phyloP scores from a whole-genome alignment of 257 asterid genomes.

The Nicotiana undulata region DNA sequence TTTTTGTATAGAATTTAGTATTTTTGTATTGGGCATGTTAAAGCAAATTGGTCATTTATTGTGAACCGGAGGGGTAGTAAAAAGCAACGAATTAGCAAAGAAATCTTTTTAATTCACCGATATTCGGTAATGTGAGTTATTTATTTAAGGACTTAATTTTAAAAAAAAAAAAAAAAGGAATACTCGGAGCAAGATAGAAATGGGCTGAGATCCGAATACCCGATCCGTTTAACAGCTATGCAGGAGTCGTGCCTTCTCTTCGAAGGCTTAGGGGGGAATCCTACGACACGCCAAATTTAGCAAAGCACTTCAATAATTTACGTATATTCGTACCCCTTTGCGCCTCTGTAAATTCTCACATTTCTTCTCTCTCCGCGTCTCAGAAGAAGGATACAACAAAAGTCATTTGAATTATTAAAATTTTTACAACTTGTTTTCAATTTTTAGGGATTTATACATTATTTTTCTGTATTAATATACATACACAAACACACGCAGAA shows the following conservation, averaged over 20 bases:
- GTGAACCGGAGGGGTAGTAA: too few species aligned
- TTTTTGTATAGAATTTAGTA: too few species aligned
- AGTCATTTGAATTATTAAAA: neutral
- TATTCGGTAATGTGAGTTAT: too few species aligned
- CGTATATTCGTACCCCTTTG: constrained; percentile 3
- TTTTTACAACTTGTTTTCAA: neutral
- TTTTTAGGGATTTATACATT: neutral
- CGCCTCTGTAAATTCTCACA: neutral
- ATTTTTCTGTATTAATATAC: neutral
- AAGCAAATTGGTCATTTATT: too few species aligned
- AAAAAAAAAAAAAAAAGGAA: too few species aligned
- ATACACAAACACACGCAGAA: neutral
- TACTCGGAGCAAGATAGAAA: neutral
- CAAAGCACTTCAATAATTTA: neutral
- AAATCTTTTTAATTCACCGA: too few species aligned
- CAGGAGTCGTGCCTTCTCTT: neutral
- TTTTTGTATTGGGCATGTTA: too few species aligned
- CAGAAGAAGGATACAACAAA: neutral
- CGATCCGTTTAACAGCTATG: neutral
- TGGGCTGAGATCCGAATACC: neutral
- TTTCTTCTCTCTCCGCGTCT: neutral
- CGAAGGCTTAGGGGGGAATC: neutral
- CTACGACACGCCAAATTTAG: neutral
- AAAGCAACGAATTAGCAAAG: too few species aligned
- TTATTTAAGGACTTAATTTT: too few species aligned